Evolutionary conservation across 2,329 filamentous ascomycete species (phyloP), one percentile per base, ranked within the genome.

Genomic region (Ascochyta clinopodiicola): DNA sequence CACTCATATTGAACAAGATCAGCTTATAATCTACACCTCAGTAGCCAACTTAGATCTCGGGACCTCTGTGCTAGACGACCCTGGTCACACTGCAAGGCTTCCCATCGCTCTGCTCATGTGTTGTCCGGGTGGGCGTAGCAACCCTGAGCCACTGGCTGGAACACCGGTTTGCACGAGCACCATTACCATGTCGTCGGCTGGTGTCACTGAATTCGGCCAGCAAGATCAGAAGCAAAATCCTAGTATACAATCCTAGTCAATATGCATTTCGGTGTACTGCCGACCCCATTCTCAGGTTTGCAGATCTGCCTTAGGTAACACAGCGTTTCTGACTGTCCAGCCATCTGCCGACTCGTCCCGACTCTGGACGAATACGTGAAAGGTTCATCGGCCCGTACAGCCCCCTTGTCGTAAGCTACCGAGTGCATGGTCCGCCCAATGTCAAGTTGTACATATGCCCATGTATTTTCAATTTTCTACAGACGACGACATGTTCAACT

Each of bases 151-250:
- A 15, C 19, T 13, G 13, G 4, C 44, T 12, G 32, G 42, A 37
- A 17, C n/a, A 34, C 19, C 7, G 46, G 32, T 46, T 42, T 51
- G 42, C 47, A 46, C 37, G 31, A 47, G 46, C 46, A 43, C 38
- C 31, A 5, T 34, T 38, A 37, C 42, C 37, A 32, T 43, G 4
- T 24, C 35, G 17, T 29, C 31, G 52, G 22, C 39, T 40, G 34
- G 17, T 39, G 39, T 37, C 31, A 39, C 39, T 9, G 38, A 48
- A 38, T 6, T 21, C 32, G 44, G 34, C 45, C 31, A 34, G 22
- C 27, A 49, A 22, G n/a, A 38, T 40, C n/a, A 39, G 39, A 29
- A 44, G n/a, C 44, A 47, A 37, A 15, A 22, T 15, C 12, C 8
- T 39, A n/a, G 8, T 40, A 40, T 25, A 21, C 22, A 8, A 49